Percentiles rank a stretch among this genome's conserved stretches.
Conservation (phyloP, 2,329 filamentous ascomycete species). For the Colletotrichum lini region DNA sequence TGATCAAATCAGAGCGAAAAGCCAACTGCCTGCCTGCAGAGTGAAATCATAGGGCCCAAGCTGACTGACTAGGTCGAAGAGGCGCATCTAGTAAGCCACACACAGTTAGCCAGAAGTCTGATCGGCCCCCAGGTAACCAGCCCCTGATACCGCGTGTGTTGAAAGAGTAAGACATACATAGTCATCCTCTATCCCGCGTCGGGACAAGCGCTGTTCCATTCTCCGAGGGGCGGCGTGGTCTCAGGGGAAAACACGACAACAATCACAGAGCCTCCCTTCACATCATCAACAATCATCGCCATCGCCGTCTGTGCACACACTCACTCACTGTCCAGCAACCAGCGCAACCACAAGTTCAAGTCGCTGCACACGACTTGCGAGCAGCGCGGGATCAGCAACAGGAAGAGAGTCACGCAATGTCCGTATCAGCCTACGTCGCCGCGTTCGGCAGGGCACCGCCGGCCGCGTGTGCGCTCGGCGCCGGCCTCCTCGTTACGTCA, state of each 20-base stretch:
- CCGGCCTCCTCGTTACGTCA: conserved; percentile 18
- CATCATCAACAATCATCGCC: neutral
- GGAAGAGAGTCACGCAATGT: neutral
- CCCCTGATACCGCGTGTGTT: neutral
- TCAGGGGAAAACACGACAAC: neutral
- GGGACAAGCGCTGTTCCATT: conserved; percentile 1
- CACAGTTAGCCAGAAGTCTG: conserved; percentile 3
- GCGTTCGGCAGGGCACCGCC: conserved; percentile 14
- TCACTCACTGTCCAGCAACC: conserved; percentile 6
- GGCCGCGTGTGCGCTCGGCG: conserved; percentile 10
- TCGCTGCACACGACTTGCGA: conserved; percentile 11
- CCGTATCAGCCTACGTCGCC: conserved; percentile 17
- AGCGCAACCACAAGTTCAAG: neutral
- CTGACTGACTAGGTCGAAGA: neutral
- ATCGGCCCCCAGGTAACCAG: neutral
- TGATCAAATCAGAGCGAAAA: too few species aligned
- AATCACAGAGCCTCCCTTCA: conserved; percentile 26
- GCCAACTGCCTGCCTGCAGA: too few species aligned
- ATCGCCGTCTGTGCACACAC: conserved; percentile 16
- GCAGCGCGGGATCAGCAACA: neutral
- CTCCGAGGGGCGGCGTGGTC: neutral
- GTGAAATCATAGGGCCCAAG: neutral
- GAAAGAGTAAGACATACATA: conserved; percentile 13
- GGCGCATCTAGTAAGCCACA: conserved; percentile 2
- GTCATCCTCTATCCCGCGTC: conserved; percentile 10